Conservation (phyloP, 1,139 yeast species). For the Arxiozyma heterogenica region DNA sequence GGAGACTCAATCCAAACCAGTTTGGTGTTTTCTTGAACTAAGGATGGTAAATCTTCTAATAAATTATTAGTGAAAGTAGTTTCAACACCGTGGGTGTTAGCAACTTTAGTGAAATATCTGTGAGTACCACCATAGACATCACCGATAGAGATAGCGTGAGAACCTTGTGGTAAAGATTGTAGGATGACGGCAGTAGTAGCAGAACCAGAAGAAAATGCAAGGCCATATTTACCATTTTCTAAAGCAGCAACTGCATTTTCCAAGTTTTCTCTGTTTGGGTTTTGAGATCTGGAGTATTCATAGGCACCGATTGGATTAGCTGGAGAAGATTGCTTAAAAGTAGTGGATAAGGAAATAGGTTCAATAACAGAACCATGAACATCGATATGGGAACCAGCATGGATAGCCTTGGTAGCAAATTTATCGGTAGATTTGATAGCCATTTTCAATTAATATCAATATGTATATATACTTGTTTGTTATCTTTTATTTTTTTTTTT, state of each 20-base stretch:
- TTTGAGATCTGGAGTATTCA: constrained; percentile 81
- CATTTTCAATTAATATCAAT: constrained; percentile 11
- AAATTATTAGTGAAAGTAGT: constrained; percentile 62
- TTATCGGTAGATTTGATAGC: constrained; percentile 23
- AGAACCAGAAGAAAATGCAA: constrained; percentile 79
- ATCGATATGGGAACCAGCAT: constrained; percentile 72
- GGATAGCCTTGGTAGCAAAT: constrained; percentile 78
- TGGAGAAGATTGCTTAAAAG: constrained; percentile 75
- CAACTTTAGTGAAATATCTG: constrained; percentile 83
- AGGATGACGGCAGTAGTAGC: constrained; percentile 76
- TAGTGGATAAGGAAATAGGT: constrained; percentile 76
- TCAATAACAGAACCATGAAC: constrained; percentile 82
- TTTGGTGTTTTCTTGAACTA: constrained; percentile 54
- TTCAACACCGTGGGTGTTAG: constrained; percentile 67
- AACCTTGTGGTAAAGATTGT: constrained; percentile 63
- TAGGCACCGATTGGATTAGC: constrained; percentile 68
- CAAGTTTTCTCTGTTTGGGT: constrained; percentile 80
- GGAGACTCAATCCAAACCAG: constrained; percentile 89
- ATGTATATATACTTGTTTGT: no score
- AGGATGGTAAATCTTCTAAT: constrained; percentile 46
- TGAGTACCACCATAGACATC: constrained; percentile 94
- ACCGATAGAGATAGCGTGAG: constrained; percentile 73
- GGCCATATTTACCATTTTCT: constrained; percentile 67
- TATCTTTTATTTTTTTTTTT: no score
- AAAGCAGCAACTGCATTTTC: constrained; percentile 75